phyloP scores from a whole-genome alignment of 108 stramenopile species.

The Fragilaria crotonensis region DNA sequence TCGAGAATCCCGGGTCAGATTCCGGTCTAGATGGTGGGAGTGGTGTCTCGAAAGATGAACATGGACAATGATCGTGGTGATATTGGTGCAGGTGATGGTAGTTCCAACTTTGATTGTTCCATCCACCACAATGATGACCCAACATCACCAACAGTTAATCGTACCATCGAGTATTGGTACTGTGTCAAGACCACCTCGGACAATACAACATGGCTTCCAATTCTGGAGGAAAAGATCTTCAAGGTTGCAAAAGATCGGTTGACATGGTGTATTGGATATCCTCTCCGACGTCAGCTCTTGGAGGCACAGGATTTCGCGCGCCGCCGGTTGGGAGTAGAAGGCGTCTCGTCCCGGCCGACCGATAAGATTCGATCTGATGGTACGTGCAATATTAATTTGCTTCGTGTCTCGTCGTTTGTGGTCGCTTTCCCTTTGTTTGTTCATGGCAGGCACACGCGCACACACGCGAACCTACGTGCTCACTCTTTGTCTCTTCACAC shows the following conservation, averaged over 20 bases:
- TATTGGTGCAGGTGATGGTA: background rate
- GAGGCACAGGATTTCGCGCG: no score
- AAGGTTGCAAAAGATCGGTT: background rate
- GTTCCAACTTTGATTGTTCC: background rate
- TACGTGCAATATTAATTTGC: no score
- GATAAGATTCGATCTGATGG: background rate
- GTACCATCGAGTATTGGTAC: background rate
- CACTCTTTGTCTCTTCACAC: no score
- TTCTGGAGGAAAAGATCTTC: background rate
- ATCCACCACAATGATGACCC: background rate
- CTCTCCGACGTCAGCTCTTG: background rate
- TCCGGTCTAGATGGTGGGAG: no score
- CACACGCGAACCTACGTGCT: no score
- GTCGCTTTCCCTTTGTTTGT: no score
- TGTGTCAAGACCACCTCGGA: background rate
- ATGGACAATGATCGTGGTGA: no score
- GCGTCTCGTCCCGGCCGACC: background rate
- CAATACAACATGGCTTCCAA: background rate
- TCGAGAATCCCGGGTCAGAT: no score
- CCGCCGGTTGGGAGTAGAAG: background rate
- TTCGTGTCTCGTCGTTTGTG: no score
- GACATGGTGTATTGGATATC: background rate
- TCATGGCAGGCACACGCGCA: no score
- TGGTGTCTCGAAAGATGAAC: no score
- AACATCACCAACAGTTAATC: background rate